These are phyloP conservation scores for Hirschioporus abietinus DNA, from an alignment of 768 basidiomycete species.

Conservation along the genomic window DNA sequence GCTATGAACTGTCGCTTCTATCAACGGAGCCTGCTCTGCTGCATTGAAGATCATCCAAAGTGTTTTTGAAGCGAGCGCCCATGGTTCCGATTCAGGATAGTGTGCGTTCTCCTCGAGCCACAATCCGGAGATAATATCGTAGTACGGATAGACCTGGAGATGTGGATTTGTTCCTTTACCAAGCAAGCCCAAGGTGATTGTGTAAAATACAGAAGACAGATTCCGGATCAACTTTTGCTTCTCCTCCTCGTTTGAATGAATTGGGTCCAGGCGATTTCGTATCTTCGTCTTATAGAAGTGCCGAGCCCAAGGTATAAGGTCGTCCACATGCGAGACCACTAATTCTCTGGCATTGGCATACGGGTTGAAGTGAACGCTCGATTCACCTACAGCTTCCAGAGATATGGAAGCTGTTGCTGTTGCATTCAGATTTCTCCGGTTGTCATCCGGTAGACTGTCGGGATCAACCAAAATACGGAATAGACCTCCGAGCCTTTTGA, in stretches of 20 bases:
- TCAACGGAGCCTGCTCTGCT: not conserved
- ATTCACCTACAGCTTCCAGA: too few relatives aligned
- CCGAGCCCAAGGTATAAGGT: not conserved
- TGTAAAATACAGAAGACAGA: not conserved
- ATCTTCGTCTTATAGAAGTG: not conserved
- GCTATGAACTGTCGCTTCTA: not conserved
- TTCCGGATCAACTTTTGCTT: not conserved
- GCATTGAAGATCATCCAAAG: not conserved
- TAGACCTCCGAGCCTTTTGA: too few relatives aligned
- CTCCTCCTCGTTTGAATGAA: not conserved
- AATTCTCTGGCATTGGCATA: not conserved
- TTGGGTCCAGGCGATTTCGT: not conserved
- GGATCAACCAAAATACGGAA: too few relatives aligned
- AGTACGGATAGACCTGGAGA: not conserved
- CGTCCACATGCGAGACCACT: not conserved
- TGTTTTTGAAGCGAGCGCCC: not conserved
- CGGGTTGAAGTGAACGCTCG: not conserved
- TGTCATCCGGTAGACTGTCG: too few relatives aligned
- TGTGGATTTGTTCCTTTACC: not conserved
- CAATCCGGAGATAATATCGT: not conserved
- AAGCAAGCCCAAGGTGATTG: not conserved
- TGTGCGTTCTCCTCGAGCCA: not conserved
- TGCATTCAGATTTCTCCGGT: too few relatives aligned
- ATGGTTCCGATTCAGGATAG: not conserved
- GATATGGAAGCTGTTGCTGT: too few relatives aligned